phyloP scores from a whole-genome alignment of 768 basidiomycete genomes.

The Boletus tomentosulus region DNA sequence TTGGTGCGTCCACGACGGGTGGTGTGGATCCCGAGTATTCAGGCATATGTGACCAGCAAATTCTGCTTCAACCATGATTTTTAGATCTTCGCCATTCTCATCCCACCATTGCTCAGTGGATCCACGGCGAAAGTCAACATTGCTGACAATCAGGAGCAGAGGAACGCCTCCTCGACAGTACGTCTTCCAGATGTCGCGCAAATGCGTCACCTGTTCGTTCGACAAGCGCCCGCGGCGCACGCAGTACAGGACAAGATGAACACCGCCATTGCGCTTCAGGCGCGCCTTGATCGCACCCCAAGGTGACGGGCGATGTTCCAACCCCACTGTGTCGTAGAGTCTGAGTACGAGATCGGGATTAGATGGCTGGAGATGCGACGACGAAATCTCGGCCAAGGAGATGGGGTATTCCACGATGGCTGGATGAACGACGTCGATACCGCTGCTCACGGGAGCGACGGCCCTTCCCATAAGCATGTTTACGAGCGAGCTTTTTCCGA shows the following conservation, averaged over 20 bases:
- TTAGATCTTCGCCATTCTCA: conserved; percentile 8
- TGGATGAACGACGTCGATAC: conserved; percentile 11
- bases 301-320: conserved; percentile 16
- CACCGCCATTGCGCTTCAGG: conserved; percentile 12
- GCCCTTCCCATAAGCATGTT: conserved; percentile 33
- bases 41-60: conserved; percentile 18
- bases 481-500: conserved; percentile 39
- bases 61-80: conserved; percentile 1
- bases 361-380: not conserved
- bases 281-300: conserved; percentile 9
- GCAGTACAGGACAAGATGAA: conserved; percentile 33
- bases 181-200: conserved; percentile 26
- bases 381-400: conserved; percentile 1
- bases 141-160: conserved; percentile 16
- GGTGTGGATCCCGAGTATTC: conserved; percentile 10
- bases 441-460: conserved; percentile 25
- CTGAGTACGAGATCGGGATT: conserved; percentile 3
- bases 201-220: conserved; percentile 27
- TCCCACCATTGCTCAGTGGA: conserved; percentile 21
- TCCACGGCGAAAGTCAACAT: conserved; percentile 13
- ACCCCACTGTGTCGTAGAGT: conserved; percentile 18
- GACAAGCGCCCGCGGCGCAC: conserved; percentile 35
- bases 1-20: conserved; percentile 20
- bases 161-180: conserved; percentile 12
- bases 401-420: conserved; percentile 12